These are phyloP conservation scores for Hypoxylon sp. DNA, from an alignment of 2,329 filamentous ascomycete genomes.

Conservation along the genomic window DNA sequence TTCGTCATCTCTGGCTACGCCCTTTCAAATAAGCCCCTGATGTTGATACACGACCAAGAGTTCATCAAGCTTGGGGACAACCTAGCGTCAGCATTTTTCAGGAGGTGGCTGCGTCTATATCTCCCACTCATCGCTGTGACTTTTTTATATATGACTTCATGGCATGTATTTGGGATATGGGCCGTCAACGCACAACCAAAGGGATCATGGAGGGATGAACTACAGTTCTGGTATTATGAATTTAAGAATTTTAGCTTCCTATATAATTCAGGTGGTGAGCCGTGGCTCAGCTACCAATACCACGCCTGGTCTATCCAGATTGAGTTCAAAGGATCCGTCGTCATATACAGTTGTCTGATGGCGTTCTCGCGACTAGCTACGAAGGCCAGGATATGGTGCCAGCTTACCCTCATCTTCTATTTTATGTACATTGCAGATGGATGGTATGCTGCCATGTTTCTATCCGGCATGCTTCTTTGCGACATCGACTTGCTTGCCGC, in stretches of 20 bases:
- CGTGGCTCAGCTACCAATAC: conserved; percentile 66
- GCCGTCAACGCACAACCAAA: conserved; percentile 49
- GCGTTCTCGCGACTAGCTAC: conserved; percentile 65
- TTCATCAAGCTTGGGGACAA: conserved; percentile 53
- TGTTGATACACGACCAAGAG: conserved; percentile 56
- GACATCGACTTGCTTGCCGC: conserved; percentile 66
- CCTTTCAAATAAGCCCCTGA: conserved; percentile 59
- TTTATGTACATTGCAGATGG: conserved; percentile 75
- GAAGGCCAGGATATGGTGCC: conserved; percentile 63
- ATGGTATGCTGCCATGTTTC: conserved; percentile 68
- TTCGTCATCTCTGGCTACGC: conserved; percentile 68
- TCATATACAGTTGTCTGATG: conserved; percentile 65
- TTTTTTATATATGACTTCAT: conserved; percentile 60
- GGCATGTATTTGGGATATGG: conserved; percentile 62
- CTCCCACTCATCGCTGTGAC: conserved; percentile 63
- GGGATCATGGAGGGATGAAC: conserved; percentile 55
- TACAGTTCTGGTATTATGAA: conserved; percentile 61
- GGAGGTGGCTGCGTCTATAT: conserved; percentile 59
- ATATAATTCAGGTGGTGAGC: conserved; percentile 64
- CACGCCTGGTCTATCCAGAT: conserved; percentile 72
- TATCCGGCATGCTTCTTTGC: conserved; percentile 67
- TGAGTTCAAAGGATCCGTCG: conserved; percentile 70
- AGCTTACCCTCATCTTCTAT: conserved; percentile 65
- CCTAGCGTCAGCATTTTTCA: conserved; percentile 57
- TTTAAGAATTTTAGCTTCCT: conserved; percentile 75